These are phyloP conservation scores for Rhynchosporium agropyri DNA, from an alignment of 2,329 filamentous ascomycete genomes.

Conservation along the genomic window DNA sequence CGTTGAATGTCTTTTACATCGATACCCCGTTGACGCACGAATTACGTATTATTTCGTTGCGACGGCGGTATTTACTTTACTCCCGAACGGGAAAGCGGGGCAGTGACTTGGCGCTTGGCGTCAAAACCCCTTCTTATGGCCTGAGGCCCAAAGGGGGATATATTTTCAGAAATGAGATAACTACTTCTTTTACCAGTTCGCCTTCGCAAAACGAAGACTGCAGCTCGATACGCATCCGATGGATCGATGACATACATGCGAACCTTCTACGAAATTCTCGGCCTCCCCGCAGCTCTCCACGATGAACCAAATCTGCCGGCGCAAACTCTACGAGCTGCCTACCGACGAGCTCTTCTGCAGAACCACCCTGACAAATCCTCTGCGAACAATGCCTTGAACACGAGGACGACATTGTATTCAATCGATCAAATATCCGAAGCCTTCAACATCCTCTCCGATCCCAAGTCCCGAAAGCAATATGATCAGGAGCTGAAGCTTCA, in stretches of 20 bases:
- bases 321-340: slow-evolving; percentile 61
- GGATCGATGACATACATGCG: slow-evolving; percentile 40
- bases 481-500: slow-evolving; percentile 51
- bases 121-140: background rate
- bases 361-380: slow-evolving; percentile 58
- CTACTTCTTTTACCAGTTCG: background rate
- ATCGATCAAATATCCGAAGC: slow-evolving; percentile 67
- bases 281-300: slow-evolving; percentile 54
- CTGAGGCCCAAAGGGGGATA: background rate
- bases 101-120: no score
- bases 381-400: slow-evolving; percentile 22
- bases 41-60: no score
- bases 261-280: slow-evolving; percentile 64
- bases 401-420: slow-evolving; percentile 46
- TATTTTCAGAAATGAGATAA: background rate
- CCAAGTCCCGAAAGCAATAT: slow-evolving; percentile 54
- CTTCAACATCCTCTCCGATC: slow-evolving; percentile 57
- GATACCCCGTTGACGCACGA: no score
- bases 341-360: slow-evolving; percentile 64
- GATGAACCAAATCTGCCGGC: slow-evolving; percentile 48
- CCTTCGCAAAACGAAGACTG: slow-evolving; percentile 1
- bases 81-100: no score
- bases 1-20: no score
- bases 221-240: slow-evolving; percentile 20
- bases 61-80: no score